Evolutionary conservation across 805 yeast species (phyloP), one percentile per base, ranked within the genome.

Genomic region (Candida pseudofarinosa): DNA sequence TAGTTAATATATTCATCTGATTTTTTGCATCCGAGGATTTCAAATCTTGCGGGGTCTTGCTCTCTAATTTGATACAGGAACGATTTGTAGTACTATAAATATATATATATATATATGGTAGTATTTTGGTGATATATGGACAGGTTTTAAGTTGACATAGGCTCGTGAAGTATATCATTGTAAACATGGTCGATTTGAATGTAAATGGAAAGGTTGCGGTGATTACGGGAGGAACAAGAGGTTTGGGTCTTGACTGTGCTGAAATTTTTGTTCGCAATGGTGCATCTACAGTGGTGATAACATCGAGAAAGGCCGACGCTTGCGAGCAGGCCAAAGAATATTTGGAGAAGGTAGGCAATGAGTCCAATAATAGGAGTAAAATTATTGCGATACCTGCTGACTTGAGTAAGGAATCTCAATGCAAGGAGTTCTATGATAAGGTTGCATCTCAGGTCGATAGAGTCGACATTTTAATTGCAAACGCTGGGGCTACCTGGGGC

Each of bases 401-500:
- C 53, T 61, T 80, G 42, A 71, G 82, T 14, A 65, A 60, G 32
- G 74, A 71, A 32, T 65, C 58, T 10, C 85, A 83, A 7, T 71
- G 73, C 39, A 61, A 66, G 41, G 49, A 60, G 16, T 73, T 84
- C 47, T 61, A 53, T 38, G 59, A 67, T 4, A 71, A 67, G 32
- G 74, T 76, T 13, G 46, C 59, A 13, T 58, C 62, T 43, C 56
- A 55, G 16, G 74, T 76, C 19, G 58, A 60, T 14, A 67, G 71
- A 52, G 71, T 83, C 31, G 80, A 84, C 59, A 81, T 84, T 46
- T 69, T 84, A 48, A 71, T 82, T 52, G 87, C 89, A 38, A 85
- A 84, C 54, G 90, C 91, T 4, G 91, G 91, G 23, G 88, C 89
- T 6, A 64, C 83, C 12, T 84, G 90, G 90, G 90, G 89, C 15